Percentiles rank a stretch among this genome's conserved stretches.
These are phyloP conservation scores for Tuber melanosporum DNA, from an alignment of 495 filamentous ascomycete species.

Conservation along the genomic window DNA sequence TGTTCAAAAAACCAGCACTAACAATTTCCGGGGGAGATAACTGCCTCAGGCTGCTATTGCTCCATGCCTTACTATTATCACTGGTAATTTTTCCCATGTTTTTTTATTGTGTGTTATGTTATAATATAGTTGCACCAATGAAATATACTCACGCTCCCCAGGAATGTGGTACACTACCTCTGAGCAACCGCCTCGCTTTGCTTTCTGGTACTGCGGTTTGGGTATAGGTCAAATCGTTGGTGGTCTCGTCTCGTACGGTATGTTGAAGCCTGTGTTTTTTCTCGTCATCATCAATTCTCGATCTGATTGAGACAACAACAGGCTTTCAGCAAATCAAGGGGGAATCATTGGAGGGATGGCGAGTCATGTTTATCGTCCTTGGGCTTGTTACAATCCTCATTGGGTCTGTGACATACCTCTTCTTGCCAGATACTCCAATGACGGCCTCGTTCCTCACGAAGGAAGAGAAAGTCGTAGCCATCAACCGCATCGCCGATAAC, in stretches of 20 bases:
- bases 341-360: constrained; percentile 51
- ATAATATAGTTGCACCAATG: neutral
- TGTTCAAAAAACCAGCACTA: neutral
- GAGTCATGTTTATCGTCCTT: constrained; percentile 58
- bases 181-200: constrained; percentile 58
- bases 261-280: neutral
- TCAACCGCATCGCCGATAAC: constrained; percentile 50
- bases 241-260: constrained; percentile 53
- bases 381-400: constrained; percentile 54
- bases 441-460: constrained; percentile 52
- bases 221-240: constrained; percentile 60
- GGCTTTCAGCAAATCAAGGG: constrained; percentile 53
- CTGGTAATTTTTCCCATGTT: constrained; percentile 36
- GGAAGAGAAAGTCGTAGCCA: constrained; percentile 46
- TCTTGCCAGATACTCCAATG: constrained; percentile 51
- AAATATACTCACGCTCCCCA: constrained; percentile 42
- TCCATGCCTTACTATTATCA: constrained; percentile 54
- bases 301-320: constrained; percentile 9
- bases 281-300: neutral
- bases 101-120: neutral
- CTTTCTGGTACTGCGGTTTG: constrained; percentile 60
- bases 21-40: constrained; percentile 4
- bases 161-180: constrained; percentile 57
- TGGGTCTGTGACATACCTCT: constrained; percentile 49
- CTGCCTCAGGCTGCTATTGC: constrained; percentile 52